Evolutionary conservation across 495 filamentous ascomycete genomes (phyloP), one percentile per base, ranked within the genome.

Genomic region (Trichoderma reesei): DNA sequence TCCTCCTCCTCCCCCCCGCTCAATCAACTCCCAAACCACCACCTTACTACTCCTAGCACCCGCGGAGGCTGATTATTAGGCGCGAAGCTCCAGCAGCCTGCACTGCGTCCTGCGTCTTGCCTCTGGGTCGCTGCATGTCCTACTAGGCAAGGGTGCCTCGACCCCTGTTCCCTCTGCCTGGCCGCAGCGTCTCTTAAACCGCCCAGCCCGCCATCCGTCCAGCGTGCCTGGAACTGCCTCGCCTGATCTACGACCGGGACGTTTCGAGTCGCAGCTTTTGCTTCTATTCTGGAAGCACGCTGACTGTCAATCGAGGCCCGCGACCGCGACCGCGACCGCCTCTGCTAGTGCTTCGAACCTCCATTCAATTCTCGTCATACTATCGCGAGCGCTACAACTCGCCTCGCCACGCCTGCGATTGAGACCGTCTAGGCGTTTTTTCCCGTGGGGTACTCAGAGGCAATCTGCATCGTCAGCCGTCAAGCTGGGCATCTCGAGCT

Each of bases 221-320:
- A 56, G 51, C 51, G 51, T 34, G 44, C 44, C 44, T 20, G 44
- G 44, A 39, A 56, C 51, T 56, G 51, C 51, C 51, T 56, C 18
- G 51, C 31, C 51, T 16, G 51, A 56, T 56, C 51, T 34, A 56
- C 51, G 51, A 56, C 51, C 34, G 51, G 51, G 51, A 56, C 26
- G 51, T 34, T 56, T 31, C 51, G 51, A 56, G 34, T 33, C 18
- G 51, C 31, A 56, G 51, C 51, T 56, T 26, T 48, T 34, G 51
- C 51, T 56, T 34, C 51, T 56, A 34, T 56, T 56, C 51, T 56
- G 51, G 51, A 56, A 56, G 51, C 51, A 31, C 51, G 42, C 42
- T 46, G 51, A 56, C 51, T 26, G 51, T 56, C 31, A 33, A 31
- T 56, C 51, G 51, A 56, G 51, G 51, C 51, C 51, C 51, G 51